Percentiles rank a stretch among this genome's conserved stretches.
Evolutionary conservation across 176 grass and related monocot genomes (phyloP).

Genomic region (Chrysopogon serrulatus): DNA sequence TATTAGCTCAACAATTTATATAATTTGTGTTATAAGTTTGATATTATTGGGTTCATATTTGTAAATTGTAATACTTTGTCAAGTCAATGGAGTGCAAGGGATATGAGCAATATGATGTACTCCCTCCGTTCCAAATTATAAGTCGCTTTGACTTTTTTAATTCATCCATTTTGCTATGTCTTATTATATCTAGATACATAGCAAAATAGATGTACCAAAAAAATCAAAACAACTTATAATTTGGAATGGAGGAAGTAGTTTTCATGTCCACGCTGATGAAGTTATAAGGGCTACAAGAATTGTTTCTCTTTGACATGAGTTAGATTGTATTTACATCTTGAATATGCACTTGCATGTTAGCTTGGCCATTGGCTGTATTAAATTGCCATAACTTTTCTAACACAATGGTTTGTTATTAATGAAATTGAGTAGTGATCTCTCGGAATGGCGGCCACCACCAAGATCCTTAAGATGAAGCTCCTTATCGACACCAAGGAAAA

Average conservation of each 20-base stretch:
- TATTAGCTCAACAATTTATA: background rate
- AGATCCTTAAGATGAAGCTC: background rate
- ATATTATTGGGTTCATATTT: background rate
- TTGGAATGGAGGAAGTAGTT: too few relatives aligned
- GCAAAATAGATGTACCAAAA: too few relatives aligned
- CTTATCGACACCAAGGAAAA: slow-evolving; percentile 1
- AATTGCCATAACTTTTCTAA: too few relatives aligned
- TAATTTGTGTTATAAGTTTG: background rate
- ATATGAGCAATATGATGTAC: background rate
- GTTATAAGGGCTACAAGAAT: background rate
- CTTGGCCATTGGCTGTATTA: too few relatives aligned
- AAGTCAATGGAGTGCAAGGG: background rate
- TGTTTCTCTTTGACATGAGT: background rate
- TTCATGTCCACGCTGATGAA: background rate
- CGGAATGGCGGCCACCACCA: background rate
- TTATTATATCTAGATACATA: too few relatives aligned
- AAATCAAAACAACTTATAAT: too few relatives aligned
- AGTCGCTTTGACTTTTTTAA: too few relatives aligned
- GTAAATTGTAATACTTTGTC: background rate
- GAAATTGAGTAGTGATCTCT: background rate
- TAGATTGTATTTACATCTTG: background rate
- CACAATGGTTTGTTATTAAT: background rate
- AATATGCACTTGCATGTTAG: too few relatives aligned
- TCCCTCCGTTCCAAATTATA: too few relatives aligned
- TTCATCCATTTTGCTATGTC: too few relatives aligned